Percentiles rank a stretch among this genome's conserved stretches.
Conservation (phyloP, 208 protist genomes). For the Leptomonas pyrrhocoris region DNA sequence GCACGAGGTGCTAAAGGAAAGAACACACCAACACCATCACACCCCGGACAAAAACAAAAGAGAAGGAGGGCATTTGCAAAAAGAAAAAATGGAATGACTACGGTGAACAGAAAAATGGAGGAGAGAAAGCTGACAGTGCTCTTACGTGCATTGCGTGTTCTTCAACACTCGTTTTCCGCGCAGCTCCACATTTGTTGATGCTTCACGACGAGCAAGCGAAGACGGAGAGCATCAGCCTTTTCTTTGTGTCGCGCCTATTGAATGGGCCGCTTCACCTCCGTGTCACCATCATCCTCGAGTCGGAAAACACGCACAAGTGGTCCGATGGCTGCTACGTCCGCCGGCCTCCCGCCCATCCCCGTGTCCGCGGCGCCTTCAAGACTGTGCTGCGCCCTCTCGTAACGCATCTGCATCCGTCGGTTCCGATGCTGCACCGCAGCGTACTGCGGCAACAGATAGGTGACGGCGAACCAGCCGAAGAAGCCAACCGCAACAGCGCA, state of each 20-base stretch:
- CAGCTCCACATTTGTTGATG: background rate
- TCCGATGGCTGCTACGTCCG: background rate
- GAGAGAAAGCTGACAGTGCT: too few species aligned
- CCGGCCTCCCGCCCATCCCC: background rate
- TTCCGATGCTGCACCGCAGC: slow-evolving; percentile 73
- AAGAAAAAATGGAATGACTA: too few species aligned
- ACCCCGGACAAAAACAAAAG: background rate
- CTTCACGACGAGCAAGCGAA: too few species aligned
- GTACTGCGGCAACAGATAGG: slow-evolving; percentile 75
- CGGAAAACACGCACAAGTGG: slow-evolving; percentile 32
- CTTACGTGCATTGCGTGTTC: too few species aligned
- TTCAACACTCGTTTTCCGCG: background rate
- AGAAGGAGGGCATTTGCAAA: background rate
- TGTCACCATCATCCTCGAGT: slow-evolving; percentile 4
- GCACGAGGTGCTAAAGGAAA: background rate
- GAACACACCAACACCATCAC: background rate
- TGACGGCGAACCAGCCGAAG: slow-evolving; percentile 46
- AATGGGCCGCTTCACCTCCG: slow-evolving; percentile 16
- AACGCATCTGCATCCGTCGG: slow-evolving; percentile 57
- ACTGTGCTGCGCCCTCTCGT: slow-evolving; percentile 54
- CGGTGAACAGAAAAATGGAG: too few species aligned
- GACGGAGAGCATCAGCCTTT: too few species aligned
- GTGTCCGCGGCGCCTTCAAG: background rate
- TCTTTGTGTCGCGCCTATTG: background rate
- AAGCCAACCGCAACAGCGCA: slow-evolving; percentile 42